Conservation (phyloP, 306 rosid genomes). For the Cucurbita moschata region DNA sequence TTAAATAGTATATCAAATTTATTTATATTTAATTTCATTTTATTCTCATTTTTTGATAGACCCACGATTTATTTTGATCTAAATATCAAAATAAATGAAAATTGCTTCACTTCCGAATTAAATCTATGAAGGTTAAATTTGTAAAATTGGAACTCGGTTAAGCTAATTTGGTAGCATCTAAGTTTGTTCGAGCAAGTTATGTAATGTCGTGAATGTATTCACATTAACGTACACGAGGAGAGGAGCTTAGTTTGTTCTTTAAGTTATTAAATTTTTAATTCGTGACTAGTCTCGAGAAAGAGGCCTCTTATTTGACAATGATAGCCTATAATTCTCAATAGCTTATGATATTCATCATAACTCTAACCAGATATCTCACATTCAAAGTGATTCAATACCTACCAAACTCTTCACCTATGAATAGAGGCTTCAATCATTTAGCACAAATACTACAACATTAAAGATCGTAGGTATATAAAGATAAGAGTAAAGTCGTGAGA, state of each 20-base stretch:
- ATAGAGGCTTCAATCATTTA: neutral
- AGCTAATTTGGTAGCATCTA: no score
- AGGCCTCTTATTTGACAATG: neutral
- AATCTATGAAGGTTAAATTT: neutral
- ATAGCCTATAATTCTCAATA: neutral
- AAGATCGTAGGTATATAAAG: no score
- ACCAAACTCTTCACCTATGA: neutral
- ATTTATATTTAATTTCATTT: no score
- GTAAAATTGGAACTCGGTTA: no score
- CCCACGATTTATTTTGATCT: no score
- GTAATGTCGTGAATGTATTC: neutral
- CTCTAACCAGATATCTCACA: neutral
- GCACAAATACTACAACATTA: no score
- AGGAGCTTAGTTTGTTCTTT: neutral
- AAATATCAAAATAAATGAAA: no score
- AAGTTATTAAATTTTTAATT: neutral
- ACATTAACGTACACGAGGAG: neutral
- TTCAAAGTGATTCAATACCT: neutral
- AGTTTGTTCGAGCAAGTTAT: neutral
- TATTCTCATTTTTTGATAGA: no score
- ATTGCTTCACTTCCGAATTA: neutral
- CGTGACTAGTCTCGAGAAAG: neutral
- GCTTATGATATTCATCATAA: neutral
- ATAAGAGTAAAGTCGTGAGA: no score
- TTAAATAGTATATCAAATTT: no score